Evolutionary conservation across 2,329 filamentous ascomycete genomes (phyloP).

Genomic region (Exophiala calicioides): DNA sequence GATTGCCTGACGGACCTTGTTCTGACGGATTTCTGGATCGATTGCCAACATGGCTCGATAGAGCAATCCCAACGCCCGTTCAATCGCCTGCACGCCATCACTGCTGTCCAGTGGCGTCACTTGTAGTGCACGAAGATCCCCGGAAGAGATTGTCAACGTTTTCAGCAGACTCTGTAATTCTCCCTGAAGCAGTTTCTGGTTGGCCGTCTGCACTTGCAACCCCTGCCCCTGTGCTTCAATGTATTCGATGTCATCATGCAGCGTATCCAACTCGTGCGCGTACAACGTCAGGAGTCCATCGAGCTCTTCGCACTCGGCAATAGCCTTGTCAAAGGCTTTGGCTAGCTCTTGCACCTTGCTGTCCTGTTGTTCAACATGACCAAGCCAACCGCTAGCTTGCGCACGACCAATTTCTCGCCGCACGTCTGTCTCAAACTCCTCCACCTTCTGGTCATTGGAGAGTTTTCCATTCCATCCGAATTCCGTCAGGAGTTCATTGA

Average conservation of each 20-base stretch:
- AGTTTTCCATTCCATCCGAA: constrained; percentile 85
- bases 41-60: constrained; percentile 95
- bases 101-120: constrained; percentile 71
- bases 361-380: constrained; percentile 80
- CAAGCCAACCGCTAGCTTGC: constrained; percentile 90
- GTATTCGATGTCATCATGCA: constrained; percentile 93
- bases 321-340: constrained; percentile 80
- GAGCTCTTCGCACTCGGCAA: constrained; percentile 92
- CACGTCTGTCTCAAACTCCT: constrained; percentile 78
- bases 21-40: constrained; percentile 72
- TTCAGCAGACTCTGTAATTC: constrained; percentile 87
- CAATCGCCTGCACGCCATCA: constrained; percentile 73
- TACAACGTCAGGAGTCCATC: constrained; percentile 94
- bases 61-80: constrained; percentile 73
- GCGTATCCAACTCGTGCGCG: constrained; percentile 90
- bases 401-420: constrained; percentile 86
- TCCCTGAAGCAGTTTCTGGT: constrained; percentile 88
- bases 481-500: constrained; percentile 78
- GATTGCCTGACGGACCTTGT: constrained; percentile 52
- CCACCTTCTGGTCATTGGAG: constrained; percentile 72
- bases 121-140: constrained; percentile 73
- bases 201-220: constrained; percentile 93
- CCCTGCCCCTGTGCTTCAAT: constrained; percentile 97
- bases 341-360: constrained; percentile 86
- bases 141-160: constrained; percentile 81